Evolutionary conservation across 2,329 filamentous ascomycete genomes (phyloP), one percentile per base, ranked within the genome.

Genomic region (Epichloe scottii): DNA sequence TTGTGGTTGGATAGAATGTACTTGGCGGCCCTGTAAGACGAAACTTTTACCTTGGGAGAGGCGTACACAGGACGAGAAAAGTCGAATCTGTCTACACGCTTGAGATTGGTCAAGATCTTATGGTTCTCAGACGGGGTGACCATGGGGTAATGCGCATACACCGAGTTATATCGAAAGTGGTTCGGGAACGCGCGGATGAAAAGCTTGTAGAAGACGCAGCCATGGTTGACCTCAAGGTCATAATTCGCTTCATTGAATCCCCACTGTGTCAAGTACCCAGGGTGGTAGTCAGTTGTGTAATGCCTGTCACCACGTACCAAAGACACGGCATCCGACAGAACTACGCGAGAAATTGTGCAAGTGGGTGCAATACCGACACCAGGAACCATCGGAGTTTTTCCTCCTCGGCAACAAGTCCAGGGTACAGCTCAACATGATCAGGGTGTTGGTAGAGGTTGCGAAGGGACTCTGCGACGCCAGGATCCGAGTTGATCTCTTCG

Each of bases 151-250:
- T 90, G 86, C 0, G 85, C 87, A 56, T 91, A 94, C 50, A 90
- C 81, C 0, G 85, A 89, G 69, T 93, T 83, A 19, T 74, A 68
- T 62, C 79, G 80, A 74, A 90, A 91, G 68, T 89, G 84, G 56
- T 85, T 76, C 1, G 88, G 89, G 72, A 94, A 89, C 0, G 87
- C 85, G 5, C 84, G 78, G 37, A 87, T 72, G 63, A 90, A 84
- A 37, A 94, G 75, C 71, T 93, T 94, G 73, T 90, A 89, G 67
- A 91, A 87, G 12, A 89, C 80, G 58, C 85, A 89, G 45, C 89
- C 88, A 62, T 93, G 83, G 66, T 93, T 86, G 56, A 91, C 68
- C 53, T 77, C 79, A 21, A 82, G 68, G 58, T 94, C 86, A 51
- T 84, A 87, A 19, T 85, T 75, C 3, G 79, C 84, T 62, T 89